Evolutionary conservation across 2,329 filamentous ascomycete species (phyloP), one percentile per base, ranked within the genome.

Genomic region (Nemania sp.): DNA sequence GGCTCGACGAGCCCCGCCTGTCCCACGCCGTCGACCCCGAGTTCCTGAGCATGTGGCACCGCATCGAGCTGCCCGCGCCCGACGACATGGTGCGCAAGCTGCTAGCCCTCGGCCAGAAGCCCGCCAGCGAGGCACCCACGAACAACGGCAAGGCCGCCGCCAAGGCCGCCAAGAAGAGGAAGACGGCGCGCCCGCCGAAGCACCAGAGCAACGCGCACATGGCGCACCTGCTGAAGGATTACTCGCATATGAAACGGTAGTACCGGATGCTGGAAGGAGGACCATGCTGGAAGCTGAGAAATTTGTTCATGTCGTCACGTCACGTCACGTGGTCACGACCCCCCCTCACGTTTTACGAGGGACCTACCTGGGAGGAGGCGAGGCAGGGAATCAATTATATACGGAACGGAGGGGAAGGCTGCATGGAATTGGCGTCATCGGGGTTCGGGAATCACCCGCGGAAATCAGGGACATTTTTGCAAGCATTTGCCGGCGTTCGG

Each of bases 131-230:
- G 67, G 90, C 92, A 67, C 90, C 90, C 60, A 76, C 83, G 57
- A 87, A 86, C 69, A 78, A 80, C 57, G 77, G 79, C 40, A 78
- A 83, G 50, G 45, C 56, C 20, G 83, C 84, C 68, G 72, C 82
- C 62, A 86, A 84, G 72, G 78, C 82, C 15, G 84, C 85, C 66
- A 86, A 84, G 73, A 78, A 87, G 67, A 90, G 91, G 78, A 88
- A 89, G 78, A 87, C 88, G 75, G 90, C 91, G 78, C 91, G 90
- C 74, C 81, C 87, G 46, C 79, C 80, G 43, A 90, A 90, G 66
- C 95, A 93, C 82, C 87, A 89, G 58, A 96, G 91, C 25, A 97
- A 97, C 73, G 87, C 87, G 29, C 92, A 97, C 74, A 96, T 97
- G 92, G 82, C 83, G 68, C 87, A 89, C 65, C 83, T 96, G 61